These are phyloP conservation scores for Fusarium praegraminearum DNA, from an alignment of 2,329 filamentous ascomycete species.

Conservation along the genomic window DNA sequence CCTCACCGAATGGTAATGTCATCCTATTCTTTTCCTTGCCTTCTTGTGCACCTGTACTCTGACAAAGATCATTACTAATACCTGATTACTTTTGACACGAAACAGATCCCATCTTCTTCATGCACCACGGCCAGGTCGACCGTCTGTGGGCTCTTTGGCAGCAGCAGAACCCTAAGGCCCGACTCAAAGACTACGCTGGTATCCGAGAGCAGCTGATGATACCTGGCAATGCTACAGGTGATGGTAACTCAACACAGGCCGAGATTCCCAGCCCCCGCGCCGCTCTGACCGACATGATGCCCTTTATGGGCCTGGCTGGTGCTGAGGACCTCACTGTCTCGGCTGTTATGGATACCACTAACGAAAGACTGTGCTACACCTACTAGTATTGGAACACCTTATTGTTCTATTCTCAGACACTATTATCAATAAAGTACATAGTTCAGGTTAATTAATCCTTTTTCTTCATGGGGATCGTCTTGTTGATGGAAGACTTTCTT, in stretches of 20 bases:
- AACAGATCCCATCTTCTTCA: neutral
- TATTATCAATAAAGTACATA: too few relatives aligned
- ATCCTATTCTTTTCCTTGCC: rapidly evolving
- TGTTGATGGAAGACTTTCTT: neutral
- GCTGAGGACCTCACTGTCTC: neutral
- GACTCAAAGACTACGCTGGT: neutral
- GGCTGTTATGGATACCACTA: neutral
- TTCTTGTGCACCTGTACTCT: neutral
- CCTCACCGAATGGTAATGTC: neutral
- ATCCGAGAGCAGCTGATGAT: conserved; percentile 11
- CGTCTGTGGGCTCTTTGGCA: conserved; percentile 1
- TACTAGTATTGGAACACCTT: rapidly evolving
- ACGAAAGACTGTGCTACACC: neutral
- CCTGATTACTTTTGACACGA: neutral
- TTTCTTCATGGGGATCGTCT: rapidly evolving
- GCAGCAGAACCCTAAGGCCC: neutral
- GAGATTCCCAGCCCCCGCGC: neutral
- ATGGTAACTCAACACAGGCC: neutral
- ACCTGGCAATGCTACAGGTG: neutral
- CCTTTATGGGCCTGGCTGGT: neutral
- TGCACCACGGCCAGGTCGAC: neutral
- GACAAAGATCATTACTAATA: neutral
- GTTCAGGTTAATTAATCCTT: too few relatives aligned
- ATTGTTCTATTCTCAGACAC: neutral
- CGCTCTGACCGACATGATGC: neutral